Conservation (phyloP, 2,329 filamentous ascomycete species). For the Waltergamsia citrina region DNA sequence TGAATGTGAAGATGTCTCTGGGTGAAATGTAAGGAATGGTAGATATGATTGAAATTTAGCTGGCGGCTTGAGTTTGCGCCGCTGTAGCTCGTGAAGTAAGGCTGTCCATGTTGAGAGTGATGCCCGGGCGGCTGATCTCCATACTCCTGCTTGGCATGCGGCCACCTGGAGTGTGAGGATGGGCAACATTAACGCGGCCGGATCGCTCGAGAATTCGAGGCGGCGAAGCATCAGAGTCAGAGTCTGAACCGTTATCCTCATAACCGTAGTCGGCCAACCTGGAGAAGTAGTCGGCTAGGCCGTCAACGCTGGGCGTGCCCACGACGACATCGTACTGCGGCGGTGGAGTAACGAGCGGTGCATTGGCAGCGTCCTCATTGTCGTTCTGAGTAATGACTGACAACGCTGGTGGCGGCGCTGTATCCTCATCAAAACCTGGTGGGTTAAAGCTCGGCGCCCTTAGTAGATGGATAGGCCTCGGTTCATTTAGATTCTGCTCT, state of each 20-base stretch:
- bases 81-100: too few relatives aligned
- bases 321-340: conserved; percentile 77
- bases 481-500: conserved; percentile 13
- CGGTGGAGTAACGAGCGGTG: conserved; percentile 60
- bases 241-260: conserved; percentile 29
- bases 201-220: conserved; percentile 37
- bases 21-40: too few relatives aligned
- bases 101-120: conserved; percentile 6
- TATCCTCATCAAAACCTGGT: conserved; percentile 74
- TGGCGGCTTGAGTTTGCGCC: background rate
- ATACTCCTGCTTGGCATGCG: conserved; percentile 46
- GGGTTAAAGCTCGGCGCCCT: conserved; percentile 81
- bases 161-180: conserved; percentile 45
- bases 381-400: conserved; percentile 9
- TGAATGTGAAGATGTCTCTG: too few relatives aligned
- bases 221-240: conserved; percentile 27
- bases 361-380: background rate
- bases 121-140: conserved; percentile 35
- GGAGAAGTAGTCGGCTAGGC: conserved; percentile 79
- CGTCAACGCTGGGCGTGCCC: conserved; percentile 55
- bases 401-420: conserved; percentile 23
- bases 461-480: conserved; percentile 75
- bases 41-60: background rate
- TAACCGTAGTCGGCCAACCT: conserved; percentile 65
- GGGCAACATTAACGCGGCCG: conserved; percentile 47